phyloP scores from a whole-genome alignment of 495 filamentous ascomycete species.

The Thozetella sp. region DNA sequence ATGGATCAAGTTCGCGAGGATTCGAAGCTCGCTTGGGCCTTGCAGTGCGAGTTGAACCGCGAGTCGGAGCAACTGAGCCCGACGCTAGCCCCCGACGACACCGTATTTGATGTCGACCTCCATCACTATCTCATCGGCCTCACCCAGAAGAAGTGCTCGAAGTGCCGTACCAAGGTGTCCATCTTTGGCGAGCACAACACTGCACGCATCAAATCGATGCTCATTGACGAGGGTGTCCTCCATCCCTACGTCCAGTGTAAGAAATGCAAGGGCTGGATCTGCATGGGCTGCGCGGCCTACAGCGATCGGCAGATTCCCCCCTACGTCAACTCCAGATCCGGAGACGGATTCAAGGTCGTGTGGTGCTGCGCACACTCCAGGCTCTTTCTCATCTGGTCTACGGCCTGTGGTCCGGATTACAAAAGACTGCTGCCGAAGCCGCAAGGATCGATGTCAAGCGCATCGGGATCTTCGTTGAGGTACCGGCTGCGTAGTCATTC shows the following conservation, averaged over 20 bases:
- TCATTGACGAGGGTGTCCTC: slow-evolving; percentile 13
- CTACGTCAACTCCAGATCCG: neutral
- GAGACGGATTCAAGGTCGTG: slow-evolving; percentile 6
- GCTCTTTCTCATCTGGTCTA: slow-evolving; percentile 28
- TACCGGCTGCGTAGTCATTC: neutral
- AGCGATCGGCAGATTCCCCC: neutral
- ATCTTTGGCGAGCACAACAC: neutral
- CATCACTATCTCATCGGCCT: neutral
- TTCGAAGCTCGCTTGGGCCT: neutral
- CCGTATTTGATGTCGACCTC: neutral
- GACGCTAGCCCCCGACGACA: neutral
- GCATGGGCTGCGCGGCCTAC: slow-evolving; percentile 3
- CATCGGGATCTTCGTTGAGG: neutral
- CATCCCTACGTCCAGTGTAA: slow-evolving; percentile 14
- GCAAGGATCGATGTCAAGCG: neutral
- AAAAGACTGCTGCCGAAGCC: neutral
- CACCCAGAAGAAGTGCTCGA: neutral
- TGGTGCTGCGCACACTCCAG: slow-evolving; percentile 35
- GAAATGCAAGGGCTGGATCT: slow-evolving; percentile 9
- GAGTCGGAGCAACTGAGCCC: neutral
- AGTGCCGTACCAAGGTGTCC: slow-evolving; percentile 1
- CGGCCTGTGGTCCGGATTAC: slow-evolving; percentile 27
- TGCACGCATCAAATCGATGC: slow-evolving; percentile 4
- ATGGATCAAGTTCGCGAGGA: neutral
- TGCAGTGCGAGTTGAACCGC: neutral